Conservation (phyloP, 148 eudicot genomes). For the Rhododendron ferrugineum region DNA sequence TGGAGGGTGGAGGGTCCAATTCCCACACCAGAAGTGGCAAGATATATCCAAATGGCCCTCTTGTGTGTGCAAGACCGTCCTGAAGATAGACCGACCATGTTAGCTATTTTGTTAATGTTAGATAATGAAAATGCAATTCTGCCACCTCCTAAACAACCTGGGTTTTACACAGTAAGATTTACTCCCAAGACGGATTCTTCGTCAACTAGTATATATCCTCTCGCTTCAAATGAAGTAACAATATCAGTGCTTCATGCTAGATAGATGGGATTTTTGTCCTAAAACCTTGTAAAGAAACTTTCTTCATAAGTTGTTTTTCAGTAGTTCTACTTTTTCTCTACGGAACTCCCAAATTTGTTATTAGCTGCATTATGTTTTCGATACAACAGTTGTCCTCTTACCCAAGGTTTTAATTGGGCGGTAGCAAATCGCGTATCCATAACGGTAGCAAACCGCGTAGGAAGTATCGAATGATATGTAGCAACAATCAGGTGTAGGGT, state of each 20-base stretch:
- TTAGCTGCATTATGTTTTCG: too few species aligned
- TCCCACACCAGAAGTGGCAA: not conserved
- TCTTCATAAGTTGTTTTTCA: too few species aligned
- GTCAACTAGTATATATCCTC: not conserved
- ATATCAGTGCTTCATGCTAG: not conserved
- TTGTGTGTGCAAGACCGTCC: conserved; percentile 8
- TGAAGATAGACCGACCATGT: conserved; percentile 5
- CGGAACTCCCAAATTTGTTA: too few species aligned
- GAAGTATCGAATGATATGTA: too few species aligned
- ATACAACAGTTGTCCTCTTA: too few species aligned
- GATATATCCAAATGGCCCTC: conserved; percentile 1
- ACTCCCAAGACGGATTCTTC: not conserved
- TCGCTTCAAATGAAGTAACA: not conserved
- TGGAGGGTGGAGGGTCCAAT: not conserved
- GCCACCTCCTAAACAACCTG: conserved; percentile 8
- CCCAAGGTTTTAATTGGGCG: too few species aligned
- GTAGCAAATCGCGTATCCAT: not conserved
- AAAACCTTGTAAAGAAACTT: not conserved
- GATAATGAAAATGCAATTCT: not conserved
- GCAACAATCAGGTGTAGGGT: too few species aligned
- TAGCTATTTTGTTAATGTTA: not conserved
- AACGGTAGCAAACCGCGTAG: not conserved
- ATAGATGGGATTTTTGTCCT: not conserved
- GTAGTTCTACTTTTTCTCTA: too few species aligned
- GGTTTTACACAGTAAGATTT: not conserved